Conservation (phyloP, 176 grass and related monocot genomes). For the Aegilops sharonensis region DNA sequence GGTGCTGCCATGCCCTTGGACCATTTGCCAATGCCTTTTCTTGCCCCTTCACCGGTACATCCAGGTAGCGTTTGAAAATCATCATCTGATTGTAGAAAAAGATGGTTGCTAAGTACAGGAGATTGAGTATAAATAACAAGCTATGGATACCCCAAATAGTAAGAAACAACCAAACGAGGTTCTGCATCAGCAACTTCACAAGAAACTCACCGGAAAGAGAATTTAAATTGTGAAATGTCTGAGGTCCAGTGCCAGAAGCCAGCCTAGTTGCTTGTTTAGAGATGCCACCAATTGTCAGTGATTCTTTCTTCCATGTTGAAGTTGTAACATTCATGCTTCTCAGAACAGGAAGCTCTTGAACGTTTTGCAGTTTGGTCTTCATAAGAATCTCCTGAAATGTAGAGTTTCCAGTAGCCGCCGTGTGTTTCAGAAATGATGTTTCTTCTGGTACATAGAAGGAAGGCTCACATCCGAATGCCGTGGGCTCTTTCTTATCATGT, state of each 20-base stretch:
- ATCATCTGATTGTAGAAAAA: slow-evolving; percentile 47
- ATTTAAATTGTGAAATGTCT: slow-evolving; percentile 51
- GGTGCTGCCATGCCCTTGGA: slow-evolving; percentile 34
- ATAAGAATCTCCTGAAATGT: slow-evolving; percentile 22
- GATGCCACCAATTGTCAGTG: slow-evolving; percentile 56
- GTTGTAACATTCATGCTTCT: slow-evolving; percentile 27
- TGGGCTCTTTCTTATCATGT: slow-evolving; percentile 12
- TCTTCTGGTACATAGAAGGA: slow-evolving; percentile 9
- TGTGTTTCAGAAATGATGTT: slow-evolving; percentile 7
- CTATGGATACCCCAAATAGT: neutral
- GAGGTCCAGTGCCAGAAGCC: slow-evolving; percentile 35
- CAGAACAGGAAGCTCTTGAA: slow-evolving; percentile 15
- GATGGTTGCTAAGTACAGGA: neutral
- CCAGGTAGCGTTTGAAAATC: slow-evolving; percentile 34
- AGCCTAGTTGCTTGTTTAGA: slow-evolving; percentile 50
- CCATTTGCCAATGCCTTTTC: slow-evolving; percentile 63
- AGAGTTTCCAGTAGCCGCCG: slow-evolving; percentile 10
- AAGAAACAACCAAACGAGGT: neutral
- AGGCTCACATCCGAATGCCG: neutral
- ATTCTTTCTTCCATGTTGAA: slow-evolving; percentile 55
- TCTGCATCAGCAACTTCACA: neutral
- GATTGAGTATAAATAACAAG: neutral
- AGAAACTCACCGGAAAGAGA: slow-evolving; percentile 51
- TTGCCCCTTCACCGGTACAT: slow-evolving; percentile 37
- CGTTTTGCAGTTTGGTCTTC: slow-evolving; percentile 9